Evolutionary conservation across 495 filamentous ascomycete genomes (phyloP), one percentile per base, ranked within the genome.

Genomic region (Cryomyces minteri): DNA sequence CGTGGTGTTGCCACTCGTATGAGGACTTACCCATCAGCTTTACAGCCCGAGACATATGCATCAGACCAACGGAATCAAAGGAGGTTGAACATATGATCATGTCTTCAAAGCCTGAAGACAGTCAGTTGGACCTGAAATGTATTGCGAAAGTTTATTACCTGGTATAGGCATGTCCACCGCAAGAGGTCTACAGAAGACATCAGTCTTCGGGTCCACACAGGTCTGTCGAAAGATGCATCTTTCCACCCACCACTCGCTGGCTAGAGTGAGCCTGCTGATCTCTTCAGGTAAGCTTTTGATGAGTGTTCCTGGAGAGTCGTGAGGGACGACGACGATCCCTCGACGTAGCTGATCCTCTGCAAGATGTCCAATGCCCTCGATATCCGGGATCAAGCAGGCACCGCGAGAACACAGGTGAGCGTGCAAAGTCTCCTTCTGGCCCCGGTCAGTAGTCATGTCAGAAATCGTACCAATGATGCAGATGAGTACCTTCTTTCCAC

Each of bases 221-320:
- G 58, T 64, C 53, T 82, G 85, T 11, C 75, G 70, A 53, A 85
- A 73, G 32, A 96, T 63, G 58, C 88, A 96, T 39, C 75, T 70
- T 61, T 98, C 90, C 34, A 96, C 67, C 77, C 88, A 98, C 70
- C 88, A 90, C 51, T 94, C 83, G 7, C 84, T 95, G 34, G 93
- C 80, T 39, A 78, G 59, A 32, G 62, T 60, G 44, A 65, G 63
- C 46, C 60, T 51, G 49, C 43, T 41, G 38, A 43, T 37, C 4
- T 41, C 41, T 44, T 53, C 47, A 30, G 48, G 53, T 59, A 32
- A 64, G 60, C 18, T 25, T 1, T 59, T 62, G 25, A n/a, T 29
- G 12, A 48, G 11, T 32, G 10, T 9, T 33, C 18, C 1, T 41
- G 11, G 40, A 31, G 44, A 36, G 34, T 58, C 51, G 43, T 58